phyloP scores from a whole-genome alignment of 1,139 yeast species.

The Candida glucosophila region DNA sequence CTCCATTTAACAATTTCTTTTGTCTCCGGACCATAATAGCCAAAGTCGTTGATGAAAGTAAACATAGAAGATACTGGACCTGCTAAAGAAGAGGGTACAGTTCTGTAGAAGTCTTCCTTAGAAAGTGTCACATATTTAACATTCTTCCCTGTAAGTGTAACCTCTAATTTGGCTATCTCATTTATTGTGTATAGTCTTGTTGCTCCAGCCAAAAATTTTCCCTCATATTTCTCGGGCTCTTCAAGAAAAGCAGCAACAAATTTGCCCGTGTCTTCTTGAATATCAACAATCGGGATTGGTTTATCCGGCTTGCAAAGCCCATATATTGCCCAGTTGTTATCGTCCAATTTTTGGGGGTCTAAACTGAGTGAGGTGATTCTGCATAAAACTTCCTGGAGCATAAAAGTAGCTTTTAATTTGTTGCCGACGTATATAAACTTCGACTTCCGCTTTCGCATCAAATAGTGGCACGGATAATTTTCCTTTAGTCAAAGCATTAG shows the following conservation, averaged over 20 bases:
- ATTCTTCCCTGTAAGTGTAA: conserved; percentile 1
- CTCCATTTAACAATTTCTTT: too few relatives aligned
- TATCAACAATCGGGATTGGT: neutral
- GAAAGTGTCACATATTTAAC: too few relatives aligned
- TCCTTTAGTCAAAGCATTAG: conserved; percentile 1
- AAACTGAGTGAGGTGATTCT: conserved; percentile 2
- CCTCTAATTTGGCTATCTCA: conserved; percentile 1
- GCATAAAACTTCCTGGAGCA: conserved; percentile 4
- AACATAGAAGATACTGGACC: too few relatives aligned
- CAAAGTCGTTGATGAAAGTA: too few relatives aligned
- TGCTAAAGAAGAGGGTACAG: too few relatives aligned
- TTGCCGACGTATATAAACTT: conserved; percentile 3
- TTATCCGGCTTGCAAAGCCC: neutral
- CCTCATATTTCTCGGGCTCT: conserved; percentile 2
- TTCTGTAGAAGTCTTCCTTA: too few relatives aligned
- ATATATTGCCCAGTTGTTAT: conserved; percentile 1
- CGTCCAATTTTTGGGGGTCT: conserved; percentile 1
- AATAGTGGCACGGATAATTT: conserved; percentile 1
- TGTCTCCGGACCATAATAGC: too few relatives aligned
- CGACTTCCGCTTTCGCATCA: conserved; percentile 3
- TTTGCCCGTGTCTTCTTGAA: conserved; percentile 2
- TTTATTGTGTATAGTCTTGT: conserved; percentile 1
- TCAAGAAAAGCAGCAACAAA: conserved; percentile 3
- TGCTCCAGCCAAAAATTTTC: too few relatives aligned
- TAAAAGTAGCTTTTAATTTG: conserved; percentile 3